phyloP scores from a whole-genome alignment of 768 basidiomycete genomes.

The Boletus eberwhitei region DNA sequence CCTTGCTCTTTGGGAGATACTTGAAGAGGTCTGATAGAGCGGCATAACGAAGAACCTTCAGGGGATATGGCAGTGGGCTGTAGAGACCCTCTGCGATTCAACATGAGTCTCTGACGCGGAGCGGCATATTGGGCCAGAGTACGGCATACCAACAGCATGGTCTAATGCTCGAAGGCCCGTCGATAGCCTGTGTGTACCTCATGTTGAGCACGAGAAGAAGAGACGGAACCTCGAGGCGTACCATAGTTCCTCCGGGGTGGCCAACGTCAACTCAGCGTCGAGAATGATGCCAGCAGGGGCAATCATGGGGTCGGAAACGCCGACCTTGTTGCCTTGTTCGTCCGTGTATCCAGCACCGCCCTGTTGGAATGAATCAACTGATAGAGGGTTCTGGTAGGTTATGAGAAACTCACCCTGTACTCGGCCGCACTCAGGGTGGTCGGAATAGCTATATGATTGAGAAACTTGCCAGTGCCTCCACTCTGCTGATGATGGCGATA shows the following conservation, averaged over 20 bases:
- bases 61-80: constrained; percentile 50
- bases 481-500: constrained; percentile 57
- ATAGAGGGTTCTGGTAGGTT: background rate
- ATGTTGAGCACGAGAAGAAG: constrained; percentile 7
- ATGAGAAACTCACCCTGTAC: constrained; percentile 49
- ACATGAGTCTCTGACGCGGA: background rate
- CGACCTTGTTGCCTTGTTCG: constrained; percentile 62
- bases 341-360: constrained; percentile 68
- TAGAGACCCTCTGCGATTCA: constrained; percentile 51
- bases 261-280: constrained; percentile 69
- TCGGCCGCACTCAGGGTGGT: constrained; percentile 81
- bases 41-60: constrained; percentile 62
- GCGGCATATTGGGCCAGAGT: background rate
- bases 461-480: constrained; percentile 41
- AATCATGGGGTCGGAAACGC: constrained; percentile 51
- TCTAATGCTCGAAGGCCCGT: constrained; percentile 78
- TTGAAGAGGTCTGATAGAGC: constrained; percentile 72
- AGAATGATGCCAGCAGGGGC: constrained; percentile 73
- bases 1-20: constrained; percentile 65
- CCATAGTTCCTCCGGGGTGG: constrained; percentile 76
- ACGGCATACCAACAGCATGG: constrained; percentile 63
- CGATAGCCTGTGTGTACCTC: constrained; percentile 52
- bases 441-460: constrained; percentile 74
- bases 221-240: constrained; percentile 25
- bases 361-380: constrained; percentile 31